phyloP scores from a whole-genome alignment of 345 rosid genomes.

The Garcia nutans region DNA sequence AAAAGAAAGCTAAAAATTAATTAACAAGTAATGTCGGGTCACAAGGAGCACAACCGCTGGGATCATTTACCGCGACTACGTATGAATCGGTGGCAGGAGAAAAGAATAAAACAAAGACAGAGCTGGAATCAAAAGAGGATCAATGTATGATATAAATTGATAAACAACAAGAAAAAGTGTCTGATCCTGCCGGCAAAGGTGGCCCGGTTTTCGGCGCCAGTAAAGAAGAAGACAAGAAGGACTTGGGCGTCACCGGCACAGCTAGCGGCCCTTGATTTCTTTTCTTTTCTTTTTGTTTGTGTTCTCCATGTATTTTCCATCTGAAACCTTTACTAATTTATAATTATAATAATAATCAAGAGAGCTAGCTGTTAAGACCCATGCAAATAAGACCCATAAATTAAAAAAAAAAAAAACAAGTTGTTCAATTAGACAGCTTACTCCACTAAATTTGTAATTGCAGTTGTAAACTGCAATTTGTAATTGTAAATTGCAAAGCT shows the following conservation, averaged over 20 bases:
- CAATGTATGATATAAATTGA: conserved; percentile 43
- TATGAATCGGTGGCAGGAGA: conserved; percentile 49
- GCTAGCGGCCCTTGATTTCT: background rate
- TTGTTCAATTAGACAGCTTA: no score
- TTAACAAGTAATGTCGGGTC: conserved; percentile 43
- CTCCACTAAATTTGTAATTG: no score
- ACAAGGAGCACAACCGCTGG: conserved; percentile 58
- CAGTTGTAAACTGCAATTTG: no score
- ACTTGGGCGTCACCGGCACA: conserved; percentile 54
- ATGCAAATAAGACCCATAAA: no score
- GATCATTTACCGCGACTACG: conserved; percentile 46
- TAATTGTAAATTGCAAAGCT: no score
- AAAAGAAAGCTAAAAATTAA: background rate
- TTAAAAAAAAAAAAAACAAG: no score
- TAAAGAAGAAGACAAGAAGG: conserved; percentile 34
- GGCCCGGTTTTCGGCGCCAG: conserved; percentile 53
- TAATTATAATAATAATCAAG: no score
- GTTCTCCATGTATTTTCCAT: no score
- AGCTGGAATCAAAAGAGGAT: conserved; percentile 39
- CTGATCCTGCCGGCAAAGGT: conserved; percentile 44
- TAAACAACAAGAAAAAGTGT: conserved; percentile 41
- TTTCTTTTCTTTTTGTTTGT: no score
- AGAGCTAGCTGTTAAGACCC: no score
- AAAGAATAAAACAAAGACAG: conserved; percentile 46
- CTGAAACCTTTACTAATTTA: no score